Evolutionary conservation across 306 rosid species (phyloP).

Genomic region (Ceratonia siliqua): DNA sequence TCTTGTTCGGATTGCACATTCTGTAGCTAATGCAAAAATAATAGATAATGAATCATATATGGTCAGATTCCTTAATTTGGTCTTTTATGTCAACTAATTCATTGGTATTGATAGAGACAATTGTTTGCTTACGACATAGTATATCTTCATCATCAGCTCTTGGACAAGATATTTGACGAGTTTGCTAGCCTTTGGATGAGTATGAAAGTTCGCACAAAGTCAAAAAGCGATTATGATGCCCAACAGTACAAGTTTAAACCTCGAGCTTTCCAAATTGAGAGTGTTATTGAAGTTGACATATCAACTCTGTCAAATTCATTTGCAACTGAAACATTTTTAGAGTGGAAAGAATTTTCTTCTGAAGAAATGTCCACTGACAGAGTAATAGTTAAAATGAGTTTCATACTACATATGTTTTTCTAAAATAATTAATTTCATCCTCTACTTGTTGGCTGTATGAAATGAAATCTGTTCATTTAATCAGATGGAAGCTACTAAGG

Average conservation of each 20-base stretch:
- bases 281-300: conserved; percentile 69
- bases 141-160: conserved; percentile 52
- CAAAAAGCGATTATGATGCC: conserved; percentile 58
- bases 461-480: conserved; percentile 22
- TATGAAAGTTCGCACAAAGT: conserved; percentile 54
- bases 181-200: conserved; percentile 71
- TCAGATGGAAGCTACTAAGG: conserved; percentile 59
- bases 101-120: conserved; percentile 6
- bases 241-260: conserved; percentile 74
- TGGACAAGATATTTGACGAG: conserved; percentile 62
- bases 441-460: neutral
- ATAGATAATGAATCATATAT: conserved; percentile 62
- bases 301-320: conserved; percentile 43
- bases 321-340: conserved; percentile 51
- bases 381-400: conserved; percentile 32
- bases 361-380: conserved; percentile 41
- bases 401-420: conserved; percentile 5
- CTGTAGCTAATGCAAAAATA: conserved; percentile 54
- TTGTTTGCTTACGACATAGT: conserved; percentile 28
- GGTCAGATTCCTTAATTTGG: conserved; percentile 45
- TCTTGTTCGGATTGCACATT: conserved; percentile 68
- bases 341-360: conserved; percentile 66
- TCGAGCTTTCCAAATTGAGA: conserved; percentile 69
- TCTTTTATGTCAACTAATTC: conserved; percentile 16
- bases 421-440: neutral